Base-by-base conservation (phyloP, 257 asterid species). In the Petrea volubilis region DNA sequence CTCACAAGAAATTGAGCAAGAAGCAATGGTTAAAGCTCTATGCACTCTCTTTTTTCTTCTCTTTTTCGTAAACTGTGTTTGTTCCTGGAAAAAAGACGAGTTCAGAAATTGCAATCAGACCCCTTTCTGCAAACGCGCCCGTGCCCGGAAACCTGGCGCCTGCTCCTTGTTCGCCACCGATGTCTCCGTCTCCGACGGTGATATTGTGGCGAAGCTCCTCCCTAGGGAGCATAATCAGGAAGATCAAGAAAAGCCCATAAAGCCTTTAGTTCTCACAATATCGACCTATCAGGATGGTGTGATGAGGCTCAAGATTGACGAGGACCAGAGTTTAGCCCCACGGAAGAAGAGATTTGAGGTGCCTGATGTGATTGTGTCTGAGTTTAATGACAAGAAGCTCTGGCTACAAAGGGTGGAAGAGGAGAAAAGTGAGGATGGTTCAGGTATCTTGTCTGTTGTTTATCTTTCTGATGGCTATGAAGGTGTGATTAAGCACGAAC, bases 41-140 rank as follows among this genome's bases (percentile, higher is more conserved):
- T 44, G 60, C 72, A 56, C 53, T 24, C n/a, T 74, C 34, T 13
- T 82, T 20, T 60, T 85, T 24, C 76, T 76, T 36, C 76, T 82
- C 64, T 72, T 88, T 11, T 71, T 86, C 68, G 28, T 64, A 17
- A 72, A 74, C 60, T 79, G 83, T 33, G 84, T 41, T 60, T 80
- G 70, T 36, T 89, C 96, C 4, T 93, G 98, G 98, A 93, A 93
- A 64, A 89, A 87, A 74, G 98, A 93, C 7, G 97, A 93, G 81
- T 93, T 93, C 87, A 82, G 97, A 67, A 87, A 73, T 87, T 93
- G 98, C 79, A 77, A 89, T 62, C 96, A 93, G 69, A 86, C 98
- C 74, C 98, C 98, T 69, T 93, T 93, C 75, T 93, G 98, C 86
- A 93, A 93, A 74, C 96, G 96, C 7, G 90, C 97, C 60, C 92